phyloP scores from a whole-genome alignment of 768 basidiomycete genomes.

The Suillus paluster region DNA sequence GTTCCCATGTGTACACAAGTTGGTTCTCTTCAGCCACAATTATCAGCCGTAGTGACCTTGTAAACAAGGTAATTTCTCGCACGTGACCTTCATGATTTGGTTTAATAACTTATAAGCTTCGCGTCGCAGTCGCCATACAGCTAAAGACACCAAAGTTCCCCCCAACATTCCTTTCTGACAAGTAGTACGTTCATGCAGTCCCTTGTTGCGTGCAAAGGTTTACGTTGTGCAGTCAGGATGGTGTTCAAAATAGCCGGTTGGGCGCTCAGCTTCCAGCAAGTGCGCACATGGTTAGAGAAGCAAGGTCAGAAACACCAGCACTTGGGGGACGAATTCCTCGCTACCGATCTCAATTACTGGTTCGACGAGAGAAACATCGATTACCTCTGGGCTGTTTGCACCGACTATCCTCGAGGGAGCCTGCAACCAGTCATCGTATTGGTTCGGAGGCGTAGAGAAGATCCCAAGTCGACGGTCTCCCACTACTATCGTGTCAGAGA shows the following conservation, averaged over 20 bases:
- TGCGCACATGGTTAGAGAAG: background rate
- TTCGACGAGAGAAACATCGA: background rate
- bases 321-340: too few relatives aligned
- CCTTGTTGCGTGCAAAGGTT: too few relatives aligned
- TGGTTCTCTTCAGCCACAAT: too few relatives aligned
- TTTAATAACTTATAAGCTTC: too few relatives aligned
- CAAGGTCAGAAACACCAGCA: background rate
- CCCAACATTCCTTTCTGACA: too few relatives aligned
- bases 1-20: too few relatives aligned
- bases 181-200: background rate
- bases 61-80: too few relatives aligned
- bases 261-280: background rate
- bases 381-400: background rate
- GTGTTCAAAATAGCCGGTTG: background rate
- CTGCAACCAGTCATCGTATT: background rate
- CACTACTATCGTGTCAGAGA: background rate
- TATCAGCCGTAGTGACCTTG: too few relatives aligned
- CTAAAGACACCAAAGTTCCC: too few relatives aligned
- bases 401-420: slow-evolving; percentile 1
- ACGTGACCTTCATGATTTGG: too few relatives aligned
- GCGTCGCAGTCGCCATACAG: too few relatives aligned
- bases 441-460: background rate
- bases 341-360: background rate
- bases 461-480: background rate
- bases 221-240: background rate